Evolutionary conservation across 257 asterid genomes (phyloP), one percentile per base, ranked within the genome.

Genomic region (Ehretia macrophylla): DNA sequence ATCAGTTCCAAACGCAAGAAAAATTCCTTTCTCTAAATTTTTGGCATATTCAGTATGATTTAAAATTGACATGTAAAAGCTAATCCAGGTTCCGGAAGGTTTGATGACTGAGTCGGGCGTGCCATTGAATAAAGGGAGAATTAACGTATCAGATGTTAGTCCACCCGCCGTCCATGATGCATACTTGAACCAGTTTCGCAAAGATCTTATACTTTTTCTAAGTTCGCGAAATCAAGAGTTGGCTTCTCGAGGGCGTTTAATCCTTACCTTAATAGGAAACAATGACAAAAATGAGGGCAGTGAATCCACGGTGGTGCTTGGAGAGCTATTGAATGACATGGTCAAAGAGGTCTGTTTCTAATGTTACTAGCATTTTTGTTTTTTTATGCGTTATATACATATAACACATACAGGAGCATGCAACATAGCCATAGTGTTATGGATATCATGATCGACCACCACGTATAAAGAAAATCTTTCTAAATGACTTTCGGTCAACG

Each of bases 51-150:
- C n/a, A n/a, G n/a, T n/a, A n/a, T n/a, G n/a, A n/a, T n/a, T n/a
- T n/a, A n/a, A n/a, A n/a, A n/a, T n/a, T n/a, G n/a, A n/a, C n/a
- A n/a, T n/a, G n/a, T n/a, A n/a, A n/a, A n/a, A n/a, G 4, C 35
- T 27, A 27, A 27, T 6, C 3, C 21, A 61, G 66, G 51, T 56
- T 18, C 59, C 62, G 14, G 4, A 12, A 8, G 35, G 39, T 3
- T 44, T 66, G 22, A 48, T 49, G 11, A 23, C 10, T 22, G 45
- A 66, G 37, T 52, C 37, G 22, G 68, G 60, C 8, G 5, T 14
- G 32, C 32, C 53, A 11, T 21, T 56, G 52, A 67, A 67, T 59
- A 67, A 59, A 42, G 23, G 49, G 32, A 67, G 59, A 46, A 51
- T 67, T 40, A 58, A 50, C 60, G 13, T 40, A 5, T 16, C 66